Percentiles rank a stretch among this genome's conserved stretches.
These are phyloP conservation scores for Pestalotiopsis sp. DNA, from an alignment of 2,329 filamentous ascomycete species.

Conservation along the genomic window DNA sequence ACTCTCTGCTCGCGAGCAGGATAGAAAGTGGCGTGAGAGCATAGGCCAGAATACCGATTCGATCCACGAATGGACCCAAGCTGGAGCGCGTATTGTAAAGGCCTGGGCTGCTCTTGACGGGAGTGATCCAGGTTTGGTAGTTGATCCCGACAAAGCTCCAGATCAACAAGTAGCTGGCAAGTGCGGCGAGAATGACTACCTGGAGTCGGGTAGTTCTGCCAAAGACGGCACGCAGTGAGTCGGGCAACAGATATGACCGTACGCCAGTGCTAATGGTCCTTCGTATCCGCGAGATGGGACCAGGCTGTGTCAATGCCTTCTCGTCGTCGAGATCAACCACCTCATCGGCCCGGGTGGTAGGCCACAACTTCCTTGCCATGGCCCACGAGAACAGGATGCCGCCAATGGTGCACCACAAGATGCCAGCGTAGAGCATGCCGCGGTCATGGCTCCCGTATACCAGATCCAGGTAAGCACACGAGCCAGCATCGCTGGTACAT, in stretches of 20 bases:
- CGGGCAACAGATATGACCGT: slow-evolving; percentile 60
- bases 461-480: slow-evolving; percentile 57
- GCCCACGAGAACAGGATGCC: slow-evolving; percentile 46
- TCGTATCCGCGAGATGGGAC: slow-evolving; percentile 27
- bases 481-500: slow-evolving; percentile 57
- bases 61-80: slow-evolving; percentile 68
- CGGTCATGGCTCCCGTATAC: slow-evolving; percentile 50
- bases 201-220: slow-evolving; percentile 69
- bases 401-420: slow-evolving; percentile 48
- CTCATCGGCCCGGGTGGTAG: slow-evolving; percentile 23
- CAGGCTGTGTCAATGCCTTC: slow-evolving; percentile 14
- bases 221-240: slow-evolving; percentile 58
- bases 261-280: slow-evolving; percentile 39
- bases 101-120: slow-evolving; percentile 55
- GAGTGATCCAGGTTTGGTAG: slow-evolving; percentile 70
- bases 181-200: slow-evolving; percentile 57
- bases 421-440: slow-evolving; percentile 50
- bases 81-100: slow-evolving; percentile 64
- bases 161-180: slow-evolving; percentile 63
- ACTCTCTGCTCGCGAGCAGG: slow-evolving; percentile 67
- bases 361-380: slow-evolving; percentile 28
- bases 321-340: slow-evolving; percentile 20
- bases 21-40: slow-evolving; percentile 72
- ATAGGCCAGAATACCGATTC: slow-evolving; percentile 70
- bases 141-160: slow-evolving; percentile 70